Evolutionary conservation across 768 basidiomycete genomes (phyloP).

Genomic region (Termitomyces sp.): DNA sequence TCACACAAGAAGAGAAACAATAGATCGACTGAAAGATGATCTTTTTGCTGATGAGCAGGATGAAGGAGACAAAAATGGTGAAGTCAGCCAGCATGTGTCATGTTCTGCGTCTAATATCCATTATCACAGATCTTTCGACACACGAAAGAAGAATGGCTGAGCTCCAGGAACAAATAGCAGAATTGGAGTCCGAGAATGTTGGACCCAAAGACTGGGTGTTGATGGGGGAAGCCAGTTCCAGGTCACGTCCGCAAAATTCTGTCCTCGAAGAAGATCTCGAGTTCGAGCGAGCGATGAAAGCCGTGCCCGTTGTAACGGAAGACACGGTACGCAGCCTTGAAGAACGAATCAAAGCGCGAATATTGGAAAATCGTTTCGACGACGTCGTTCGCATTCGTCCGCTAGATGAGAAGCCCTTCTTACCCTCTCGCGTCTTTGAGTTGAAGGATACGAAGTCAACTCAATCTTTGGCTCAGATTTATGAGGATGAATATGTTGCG

Average conservation of each 20-base stretch:
- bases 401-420: slow-evolving; percentile 80
- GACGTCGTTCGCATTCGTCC: slow-evolving; percentile 86
- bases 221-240: slow-evolving; percentile 84
- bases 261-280: slow-evolving; percentile 93
- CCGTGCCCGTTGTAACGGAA: slow-evolving; percentile 87
- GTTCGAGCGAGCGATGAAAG: slow-evolving; percentile 86
- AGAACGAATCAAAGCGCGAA: slow-evolving; percentile 86
- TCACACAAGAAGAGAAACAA: slow-evolving; percentile 39
- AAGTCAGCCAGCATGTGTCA: slow-evolving; percentile 8
- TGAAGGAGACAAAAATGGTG: slow-evolving; percentile 27
- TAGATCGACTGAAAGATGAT: slow-evolving; percentile 72
- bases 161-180: slow-evolving; percentile 73
- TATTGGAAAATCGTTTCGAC: slow-evolving; percentile 82
- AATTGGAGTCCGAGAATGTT: slow-evolving; percentile 84
- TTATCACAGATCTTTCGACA: slow-evolving; percentile 57
- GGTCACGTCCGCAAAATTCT: slow-evolving; percentile 84
- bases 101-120: slow-evolving; percentile 5
- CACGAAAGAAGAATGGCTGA: slow-evolving; percentile 77
- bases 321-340: slow-evolving; percentile 79
- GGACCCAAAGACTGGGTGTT: slow-evolving; percentile 90
- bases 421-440: slow-evolving; percentile 87
- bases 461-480: slow-evolving; percentile 91
- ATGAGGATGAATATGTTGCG: slow-evolving; percentile 87
- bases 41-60: slow-evolving; percentile 75
- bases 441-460: slow-evolving; percentile 85